phyloP scores from a whole-genome alignment of 495 filamentous ascomycete genomes.

The Wilcoxina mikolae region DNA sequence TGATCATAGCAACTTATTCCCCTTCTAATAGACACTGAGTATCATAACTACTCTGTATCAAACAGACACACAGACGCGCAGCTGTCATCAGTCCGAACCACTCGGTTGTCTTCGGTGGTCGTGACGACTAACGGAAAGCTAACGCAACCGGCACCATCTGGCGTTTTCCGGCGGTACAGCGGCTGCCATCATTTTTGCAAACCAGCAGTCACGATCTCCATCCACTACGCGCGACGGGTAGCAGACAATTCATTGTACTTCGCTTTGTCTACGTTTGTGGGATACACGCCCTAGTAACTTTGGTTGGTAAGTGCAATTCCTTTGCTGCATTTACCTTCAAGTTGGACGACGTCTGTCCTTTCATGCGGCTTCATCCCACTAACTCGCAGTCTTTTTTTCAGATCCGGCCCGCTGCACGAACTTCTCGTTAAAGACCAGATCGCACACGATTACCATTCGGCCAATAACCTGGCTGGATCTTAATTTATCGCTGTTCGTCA shows the following conservation, averaged over 20 bases:
- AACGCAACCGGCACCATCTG: constrained; percentile 1
- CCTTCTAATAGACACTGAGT: no score
- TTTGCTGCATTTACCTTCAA: constrained; percentile 1
- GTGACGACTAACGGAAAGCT: constrained; percentile 5
- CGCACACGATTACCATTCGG: neutral
- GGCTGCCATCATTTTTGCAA: neutral
- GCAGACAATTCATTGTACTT: constrained; percentile 2
- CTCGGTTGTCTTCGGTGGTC: constrained; percentile 4
- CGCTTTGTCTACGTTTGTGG: no score
- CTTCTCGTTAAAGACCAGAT: neutral
- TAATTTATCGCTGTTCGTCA: neutral
- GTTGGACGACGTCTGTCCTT: neutral
- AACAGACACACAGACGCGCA: no score
- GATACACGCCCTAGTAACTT: no score
- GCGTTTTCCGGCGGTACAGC: constrained; percentile 6
- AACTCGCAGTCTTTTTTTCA: constrained; percentile 4
- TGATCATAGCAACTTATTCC: no score
- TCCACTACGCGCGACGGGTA: constrained; percentile 2
- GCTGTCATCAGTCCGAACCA: neutral
- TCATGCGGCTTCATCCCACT: neutral
- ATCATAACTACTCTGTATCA: no score
- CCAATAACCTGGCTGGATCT: neutral
- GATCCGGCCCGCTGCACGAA: neutral
- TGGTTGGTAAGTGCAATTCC: constrained; percentile 1
- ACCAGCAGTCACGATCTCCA: constrained; percentile 8